Conservation (phyloP, 2,329 filamentous ascomycete species). For the Beauveria scarabaeidicola region DNA sequence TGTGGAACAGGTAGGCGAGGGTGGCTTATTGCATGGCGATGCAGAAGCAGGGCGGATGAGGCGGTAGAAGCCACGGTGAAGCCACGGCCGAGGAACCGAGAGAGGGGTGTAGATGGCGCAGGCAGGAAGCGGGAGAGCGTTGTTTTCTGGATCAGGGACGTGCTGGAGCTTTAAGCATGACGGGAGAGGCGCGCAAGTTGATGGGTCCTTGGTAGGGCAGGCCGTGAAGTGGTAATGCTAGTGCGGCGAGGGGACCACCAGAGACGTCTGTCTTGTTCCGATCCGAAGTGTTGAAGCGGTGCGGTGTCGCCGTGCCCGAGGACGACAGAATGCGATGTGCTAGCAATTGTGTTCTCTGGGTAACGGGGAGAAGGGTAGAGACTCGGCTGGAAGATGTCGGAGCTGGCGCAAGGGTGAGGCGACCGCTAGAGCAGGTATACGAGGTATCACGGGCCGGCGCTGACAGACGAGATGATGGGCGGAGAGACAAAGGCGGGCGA, state of each 20-base stretch:
- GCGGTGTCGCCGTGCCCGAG: neutral
- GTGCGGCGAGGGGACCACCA: neutral
- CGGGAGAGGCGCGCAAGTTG: constrained; percentile 6
- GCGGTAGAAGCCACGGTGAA: neutral
- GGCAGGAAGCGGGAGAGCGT: neutral
- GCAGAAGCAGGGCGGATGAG: neutral
- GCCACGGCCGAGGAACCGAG: neutral
- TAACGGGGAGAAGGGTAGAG: neutral
- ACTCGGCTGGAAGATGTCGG: neutral
- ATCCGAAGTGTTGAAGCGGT: neutral
- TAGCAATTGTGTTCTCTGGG: neutral
- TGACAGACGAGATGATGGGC: neutral
- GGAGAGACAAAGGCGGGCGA: neutral
- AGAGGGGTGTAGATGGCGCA: neutral
- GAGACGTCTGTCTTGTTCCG: neutral
- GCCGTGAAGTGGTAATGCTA: neutral
- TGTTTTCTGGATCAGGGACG: constrained; percentile 8
- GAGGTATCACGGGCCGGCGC: neutral
- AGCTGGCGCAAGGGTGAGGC: neutral
- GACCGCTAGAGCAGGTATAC: constrained; percentile 1
- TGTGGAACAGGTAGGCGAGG: neutral
- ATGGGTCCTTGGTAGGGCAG: constrained; percentile 5
- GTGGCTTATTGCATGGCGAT: constrained; percentile 1
- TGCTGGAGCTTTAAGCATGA: constrained; percentile 7
- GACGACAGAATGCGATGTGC: neutral